Evolutionary conservation across 139 green algal genomes (phyloP).

Genomic region (Tetratostichococcus sp.): DNA sequence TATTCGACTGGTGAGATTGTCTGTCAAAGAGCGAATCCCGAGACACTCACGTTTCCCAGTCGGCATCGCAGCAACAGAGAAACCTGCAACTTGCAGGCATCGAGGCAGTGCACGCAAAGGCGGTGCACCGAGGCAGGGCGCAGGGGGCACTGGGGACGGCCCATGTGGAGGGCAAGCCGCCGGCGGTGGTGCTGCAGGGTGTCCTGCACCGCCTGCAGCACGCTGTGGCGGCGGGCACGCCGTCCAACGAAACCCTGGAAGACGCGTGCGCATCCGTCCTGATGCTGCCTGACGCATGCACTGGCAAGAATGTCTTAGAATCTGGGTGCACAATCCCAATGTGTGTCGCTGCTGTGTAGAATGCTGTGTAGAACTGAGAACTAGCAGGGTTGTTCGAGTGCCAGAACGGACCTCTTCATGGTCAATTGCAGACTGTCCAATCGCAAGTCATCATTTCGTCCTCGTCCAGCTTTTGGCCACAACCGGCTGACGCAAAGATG

Average conservation of each 20-base stretch:
- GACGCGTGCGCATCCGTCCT: background rate
- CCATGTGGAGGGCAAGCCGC: background rate
- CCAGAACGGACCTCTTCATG: too few relatives aligned
- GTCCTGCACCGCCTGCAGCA: background rate
- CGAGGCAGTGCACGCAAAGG: background rate
- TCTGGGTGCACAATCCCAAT: too few relatives aligned
- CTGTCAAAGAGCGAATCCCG: too few relatives aligned
- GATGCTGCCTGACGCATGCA: too few relatives aligned
- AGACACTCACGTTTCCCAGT: too few relatives aligned
- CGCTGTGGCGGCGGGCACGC: background rate
- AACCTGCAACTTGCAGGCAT: background rate
- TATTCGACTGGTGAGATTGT: background rate
- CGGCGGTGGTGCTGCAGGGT: background rate
- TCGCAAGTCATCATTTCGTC: background rate
- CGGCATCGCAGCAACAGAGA: too few relatives aligned
- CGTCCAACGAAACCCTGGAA: background rate
- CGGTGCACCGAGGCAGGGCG: background rate
- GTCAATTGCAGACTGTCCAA: too few relatives aligned
- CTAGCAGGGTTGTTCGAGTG: too few relatives aligned
- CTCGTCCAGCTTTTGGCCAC: background rate
- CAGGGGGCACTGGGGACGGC: background rate
- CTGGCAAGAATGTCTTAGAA: too few relatives aligned
- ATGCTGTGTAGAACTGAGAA: too few relatives aligned
- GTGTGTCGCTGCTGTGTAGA: too few relatives aligned
- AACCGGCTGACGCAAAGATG: background rate